These are phyloP conservation scores for Allium sativum DNA, from an alignment of 106 monocot genomes.

Conservation along the genomic window DNA sequence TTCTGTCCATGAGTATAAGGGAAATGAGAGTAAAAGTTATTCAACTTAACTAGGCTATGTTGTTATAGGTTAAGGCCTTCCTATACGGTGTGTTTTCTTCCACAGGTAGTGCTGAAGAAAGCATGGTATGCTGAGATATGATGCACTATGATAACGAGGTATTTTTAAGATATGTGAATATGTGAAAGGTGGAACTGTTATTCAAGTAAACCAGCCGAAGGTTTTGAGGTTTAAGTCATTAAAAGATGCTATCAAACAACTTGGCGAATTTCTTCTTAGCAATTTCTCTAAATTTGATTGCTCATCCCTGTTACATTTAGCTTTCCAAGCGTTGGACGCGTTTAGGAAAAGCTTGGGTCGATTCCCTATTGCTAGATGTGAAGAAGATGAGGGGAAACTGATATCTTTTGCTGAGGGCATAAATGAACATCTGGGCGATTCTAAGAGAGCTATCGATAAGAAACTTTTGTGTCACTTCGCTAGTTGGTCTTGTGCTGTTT, in stretches of 20 bases:
- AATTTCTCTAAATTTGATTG: constrained; percentile 48
- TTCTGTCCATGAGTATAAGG: too few species aligned
- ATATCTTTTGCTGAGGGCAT: constrained; percentile 22
- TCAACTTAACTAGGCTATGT: too few species aligned
- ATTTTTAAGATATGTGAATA: too few species aligned
- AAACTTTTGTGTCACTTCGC: constrained; percentile 42
- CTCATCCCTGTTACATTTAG: constrained; percentile 36
- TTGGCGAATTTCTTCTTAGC: constrained; percentile 54
- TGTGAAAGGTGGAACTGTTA: constrained; percentile 53
- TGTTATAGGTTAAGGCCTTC: too few species aligned
- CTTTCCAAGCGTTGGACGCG: constrained; percentile 56
- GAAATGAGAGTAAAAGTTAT: too few species aligned
- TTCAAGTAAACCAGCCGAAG: constrained; percentile 47
- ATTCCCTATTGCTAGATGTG: constrained; percentile 46
- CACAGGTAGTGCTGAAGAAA: too few species aligned
- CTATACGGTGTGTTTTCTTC: too few species aligned
- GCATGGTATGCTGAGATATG: too few species aligned
- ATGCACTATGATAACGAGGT: too few species aligned
- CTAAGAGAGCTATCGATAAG: constrained; percentile 30
- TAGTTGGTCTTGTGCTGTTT: constrained; percentile 36
- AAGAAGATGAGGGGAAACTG: constrained; percentile 42
- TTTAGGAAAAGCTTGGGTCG: constrained; percentile 35
- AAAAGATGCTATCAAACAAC: constrained; percentile 43
- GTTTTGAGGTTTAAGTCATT: constrained; percentile 33
- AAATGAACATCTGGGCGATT: constrained; percentile 29